Evolutionary conservation across 108 stramenopile genomes (phyloP), one percentile per base, ranked within the genome.

Genomic region (Epipyxis sp.): DNA sequence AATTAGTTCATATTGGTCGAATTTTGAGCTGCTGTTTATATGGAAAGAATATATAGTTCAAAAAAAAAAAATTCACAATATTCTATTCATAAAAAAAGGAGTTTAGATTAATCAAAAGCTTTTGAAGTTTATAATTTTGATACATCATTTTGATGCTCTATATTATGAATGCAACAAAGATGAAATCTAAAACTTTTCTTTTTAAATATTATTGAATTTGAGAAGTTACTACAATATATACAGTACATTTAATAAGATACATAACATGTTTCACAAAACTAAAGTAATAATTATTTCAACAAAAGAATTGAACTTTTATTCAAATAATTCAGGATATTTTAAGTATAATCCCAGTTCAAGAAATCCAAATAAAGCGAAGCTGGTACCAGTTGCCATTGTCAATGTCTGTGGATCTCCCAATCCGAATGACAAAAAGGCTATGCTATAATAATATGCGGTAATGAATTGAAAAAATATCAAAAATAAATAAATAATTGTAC

Each of bases 251-350:
- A 57, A 20, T 57, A 20, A 20, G 25, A 57, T 16, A 20, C 20
- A 57, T 20, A 57, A 57, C 25, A 57, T 25, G 16, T 57, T 57
- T 25, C 20, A 20, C 54, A 25, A 16, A 25, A 57, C 16, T 25
- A 20, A 57, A 57, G 20, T 57, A 16, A 57, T 57, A 16, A 57
- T 16, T 57, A 25, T 57, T 20, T 57, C 54, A 57, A 25, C 40
- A 68, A 68, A 13, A 37, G 20, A 13, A 37, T 37, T 20, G 37
- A 39, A 43, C 50, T 27, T 16, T 10, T 74, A 13, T 25, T 74
- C 71, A 37, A 74, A 74, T 10, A 6, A 27, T 74, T 74, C 71
- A 27, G 71, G 71, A 42, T 74, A 74, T 42, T 74, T 74, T 6
- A 74, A 32, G 34, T 74, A 74, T 3, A 74, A 42, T 6, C 71